Conservation (phyloP, 1,139 yeast species). For the Geotrichum europaeum region DNA sequence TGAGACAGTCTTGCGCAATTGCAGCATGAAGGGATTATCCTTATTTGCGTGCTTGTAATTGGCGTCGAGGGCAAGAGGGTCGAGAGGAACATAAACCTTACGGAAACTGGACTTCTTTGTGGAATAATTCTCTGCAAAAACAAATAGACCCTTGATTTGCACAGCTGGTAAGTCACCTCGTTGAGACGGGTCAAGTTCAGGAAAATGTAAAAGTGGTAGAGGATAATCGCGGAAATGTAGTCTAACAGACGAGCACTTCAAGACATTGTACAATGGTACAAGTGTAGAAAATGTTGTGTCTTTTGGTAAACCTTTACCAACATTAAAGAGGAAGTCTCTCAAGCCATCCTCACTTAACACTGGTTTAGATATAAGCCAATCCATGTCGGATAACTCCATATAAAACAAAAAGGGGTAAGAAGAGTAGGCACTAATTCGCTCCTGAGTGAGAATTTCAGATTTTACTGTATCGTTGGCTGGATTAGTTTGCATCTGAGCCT, state of each 20-base stretch:
- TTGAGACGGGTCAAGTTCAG: conserved; percentile 37
- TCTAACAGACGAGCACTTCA: conserved; percentile 47
- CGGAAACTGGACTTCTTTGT: conserved; percentile 49
- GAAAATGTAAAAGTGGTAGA: conserved; percentile 46
- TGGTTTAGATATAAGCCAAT: conserved; percentile 50
- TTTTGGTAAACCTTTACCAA: conserved; percentile 79
- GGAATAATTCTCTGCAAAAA: conserved; percentile 49
- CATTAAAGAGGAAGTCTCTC: conserved; percentile 54
- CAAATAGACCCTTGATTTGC: conserved; percentile 44
- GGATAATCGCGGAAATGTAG: conserved; percentile 64
- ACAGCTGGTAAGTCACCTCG: conserved; percentile 27
- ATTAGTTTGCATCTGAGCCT: conserved; percentile 47
- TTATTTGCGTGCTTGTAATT: conserved; percentile 31
- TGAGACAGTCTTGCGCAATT: conserved; percentile 68
- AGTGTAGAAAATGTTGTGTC: conserved; percentile 62
- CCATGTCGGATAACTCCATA: conserved; percentile 50
- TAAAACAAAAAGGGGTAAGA: conserved; percentile 60
- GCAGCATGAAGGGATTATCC: conserved; percentile 16
- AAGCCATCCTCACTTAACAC: conserved; percentile 48
- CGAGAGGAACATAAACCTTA: conserved; percentile 56
- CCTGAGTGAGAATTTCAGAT: conserved; percentile 43
- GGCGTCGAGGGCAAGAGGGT: conserved; percentile 39
- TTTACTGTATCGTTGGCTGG: conserved; percentile 45
- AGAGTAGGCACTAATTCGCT: conserved; percentile 52
- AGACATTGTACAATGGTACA: conserved; percentile 53